These are phyloP conservation scores for Penicillium verrucosum DNA, from an alignment of 2,329 filamentous ascomycete genomes.

Conservation along the genomic window DNA sequence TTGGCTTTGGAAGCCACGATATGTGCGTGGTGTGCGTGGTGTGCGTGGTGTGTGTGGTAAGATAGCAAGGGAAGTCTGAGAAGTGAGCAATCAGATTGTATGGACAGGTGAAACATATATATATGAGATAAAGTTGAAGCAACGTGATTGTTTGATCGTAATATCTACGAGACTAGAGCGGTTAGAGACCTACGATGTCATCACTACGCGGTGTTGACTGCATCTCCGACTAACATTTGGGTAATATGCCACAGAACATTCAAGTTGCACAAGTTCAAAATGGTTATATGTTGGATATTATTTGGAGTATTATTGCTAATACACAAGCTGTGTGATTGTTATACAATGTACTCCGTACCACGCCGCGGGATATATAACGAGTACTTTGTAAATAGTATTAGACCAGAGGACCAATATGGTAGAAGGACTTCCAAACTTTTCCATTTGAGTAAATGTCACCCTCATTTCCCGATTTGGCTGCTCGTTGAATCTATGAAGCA, in stretches of 20 bases:
- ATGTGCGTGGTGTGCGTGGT: neutral
- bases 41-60: neutral
- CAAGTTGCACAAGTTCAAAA: neutral
- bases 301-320: neutral
- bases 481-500: neutral
- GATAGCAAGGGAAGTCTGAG: neutral
- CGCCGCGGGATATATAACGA: neutral
- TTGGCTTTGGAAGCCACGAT: neutral
- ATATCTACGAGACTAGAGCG: neutral
- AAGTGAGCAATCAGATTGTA: neutral
- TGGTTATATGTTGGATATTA: neutral
- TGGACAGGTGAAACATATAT: neutral
- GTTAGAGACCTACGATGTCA: slow-evolving; percentile 15
- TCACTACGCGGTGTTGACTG: slow-evolving; percentile 19
- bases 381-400: neutral
- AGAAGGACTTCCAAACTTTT: neutral
- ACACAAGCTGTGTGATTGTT: neutral
- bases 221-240: neutral
- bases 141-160: neutral
- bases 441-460: neutral
- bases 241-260: neutral
- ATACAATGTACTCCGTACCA: neutral
- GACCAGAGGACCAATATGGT: no score
- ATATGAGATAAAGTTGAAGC: neutral
- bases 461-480: neutral